A percentile compares a stretch with the other conserved stretches of the same genome.
phyloP scores from a whole-genome alignment of 345 rosid genomes.

The Litchi chinensis region DNA sequence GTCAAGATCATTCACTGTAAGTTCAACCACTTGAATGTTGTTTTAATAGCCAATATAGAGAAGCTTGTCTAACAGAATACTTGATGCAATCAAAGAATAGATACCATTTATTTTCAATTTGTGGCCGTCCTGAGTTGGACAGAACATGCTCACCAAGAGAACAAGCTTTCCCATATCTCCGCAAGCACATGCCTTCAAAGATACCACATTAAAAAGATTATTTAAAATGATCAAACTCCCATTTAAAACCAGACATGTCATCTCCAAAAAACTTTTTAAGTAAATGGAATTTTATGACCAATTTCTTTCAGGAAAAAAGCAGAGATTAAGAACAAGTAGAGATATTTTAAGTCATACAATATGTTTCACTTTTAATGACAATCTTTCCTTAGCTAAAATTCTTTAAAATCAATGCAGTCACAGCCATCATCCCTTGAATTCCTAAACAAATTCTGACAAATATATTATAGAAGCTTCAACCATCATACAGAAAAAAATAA shows the following conservation, averaged over 20 bases:
- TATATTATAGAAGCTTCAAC: neutral
- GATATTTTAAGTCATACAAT: neutral
- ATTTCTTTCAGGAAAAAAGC: neutral
- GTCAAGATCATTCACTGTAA: conserved; percentile 8
- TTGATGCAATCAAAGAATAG: conserved; percentile 8
- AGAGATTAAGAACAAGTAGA: neutral
- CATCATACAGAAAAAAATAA: neutral
- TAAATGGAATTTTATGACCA: neutral
- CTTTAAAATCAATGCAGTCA: neutral
- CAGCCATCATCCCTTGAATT: neutral
- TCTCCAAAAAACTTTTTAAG: neutral
- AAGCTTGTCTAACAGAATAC: conserved; percentile 16
- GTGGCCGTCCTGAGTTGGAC: conserved; percentile 66
- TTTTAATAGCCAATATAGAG: neutral
- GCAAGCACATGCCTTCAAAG: conserved; percentile 72
- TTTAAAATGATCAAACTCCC: conserved; percentile 8
- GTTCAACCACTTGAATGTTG: neutral
- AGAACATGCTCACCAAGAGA: conserved; percentile 63
- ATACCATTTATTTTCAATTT: conserved; percentile 83
- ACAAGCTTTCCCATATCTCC: conserved; percentile 68
- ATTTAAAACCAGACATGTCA: neutral
- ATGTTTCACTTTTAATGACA: neutral
- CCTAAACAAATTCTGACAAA: neutral
- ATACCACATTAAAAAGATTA: conserved; percentile 12
- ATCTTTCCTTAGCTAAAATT: neutral